A percentile compares a stretch with the other conserved stretches of the same genome.
These are phyloP conservation scores for Adansonia grandidieri DNA, from an alignment of 441 rosid genomes.

Conservation along the genomic window DNA sequence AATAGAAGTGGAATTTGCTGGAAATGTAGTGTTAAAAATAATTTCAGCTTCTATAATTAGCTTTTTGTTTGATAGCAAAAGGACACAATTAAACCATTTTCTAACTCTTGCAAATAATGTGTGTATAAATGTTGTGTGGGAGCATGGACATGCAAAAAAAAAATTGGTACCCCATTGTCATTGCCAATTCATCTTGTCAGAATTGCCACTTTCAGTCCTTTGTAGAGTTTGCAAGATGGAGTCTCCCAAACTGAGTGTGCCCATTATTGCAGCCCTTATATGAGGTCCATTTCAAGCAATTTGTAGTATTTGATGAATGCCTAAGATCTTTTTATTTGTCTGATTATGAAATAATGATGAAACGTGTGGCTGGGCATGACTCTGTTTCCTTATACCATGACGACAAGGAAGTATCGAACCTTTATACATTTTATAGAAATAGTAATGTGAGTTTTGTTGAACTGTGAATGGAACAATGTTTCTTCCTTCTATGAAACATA, in stretches of 20 bases:
- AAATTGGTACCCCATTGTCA: slow-evolving; percentile 4
- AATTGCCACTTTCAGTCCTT: not conserved
- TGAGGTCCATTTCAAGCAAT: not conserved
- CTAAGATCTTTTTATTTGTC: not conserved
- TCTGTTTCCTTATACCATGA: not conserved
- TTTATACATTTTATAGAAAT: not conserved
- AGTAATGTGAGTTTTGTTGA: not conserved
- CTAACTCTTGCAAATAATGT: not conserved
- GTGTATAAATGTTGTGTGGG: not conserved
- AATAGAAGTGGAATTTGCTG: not conserved
- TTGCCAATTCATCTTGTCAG: not conserved
- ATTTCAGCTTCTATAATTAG: not conserved
- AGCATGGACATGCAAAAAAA: slow-evolving; percentile 11
- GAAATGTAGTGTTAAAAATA: not conserved
- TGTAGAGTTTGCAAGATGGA: not conserved
- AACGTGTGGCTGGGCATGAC: not conserved
- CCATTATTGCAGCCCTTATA: not conserved
- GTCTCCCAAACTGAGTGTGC: not conserved
- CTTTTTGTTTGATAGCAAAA: not conserved
- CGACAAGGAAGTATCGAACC: not conserved
- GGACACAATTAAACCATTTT: not conserved
- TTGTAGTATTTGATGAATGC: not conserved
- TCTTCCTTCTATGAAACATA: not conserved
- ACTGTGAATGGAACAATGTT: not conserved
- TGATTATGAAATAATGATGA: not conserved